Conservation (phyloP, 139 green algal genomes). For the Diplosphaera chodatii region DNA sequence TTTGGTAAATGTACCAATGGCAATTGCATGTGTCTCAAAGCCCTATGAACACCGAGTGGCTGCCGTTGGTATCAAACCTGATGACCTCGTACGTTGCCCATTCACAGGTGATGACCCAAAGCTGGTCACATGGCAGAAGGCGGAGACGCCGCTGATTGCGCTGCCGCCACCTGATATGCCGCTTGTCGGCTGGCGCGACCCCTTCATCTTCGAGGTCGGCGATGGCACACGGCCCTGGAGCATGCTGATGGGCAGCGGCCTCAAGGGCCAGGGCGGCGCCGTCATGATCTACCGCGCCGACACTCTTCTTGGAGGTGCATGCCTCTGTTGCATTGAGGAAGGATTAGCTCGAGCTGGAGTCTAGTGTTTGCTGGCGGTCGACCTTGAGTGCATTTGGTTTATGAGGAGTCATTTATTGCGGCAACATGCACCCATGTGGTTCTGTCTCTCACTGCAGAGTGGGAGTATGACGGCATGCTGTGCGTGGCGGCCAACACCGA, state of each 20-base stretch:
- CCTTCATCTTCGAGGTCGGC: conserved; percentile 35
- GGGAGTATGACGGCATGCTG: conserved; percentile 33
- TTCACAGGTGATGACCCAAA: neutral
- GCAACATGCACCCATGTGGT: neutral
- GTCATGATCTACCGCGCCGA: conserved; percentile 14
- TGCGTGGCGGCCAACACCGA: conserved; percentile 16
- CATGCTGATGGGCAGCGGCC: conserved; percentile 52
- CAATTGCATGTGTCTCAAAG: too few relatives aligned
- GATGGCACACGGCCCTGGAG: neutral
- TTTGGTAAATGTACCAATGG: too few relatives aligned
- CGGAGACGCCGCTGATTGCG: neutral
- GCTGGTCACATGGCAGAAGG: neutral
- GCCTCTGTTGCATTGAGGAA: neutral
- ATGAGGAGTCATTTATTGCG: conserved; percentile 22
- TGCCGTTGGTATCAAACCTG: too few relatives aligned
- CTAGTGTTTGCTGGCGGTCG: neutral
- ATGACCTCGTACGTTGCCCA: neutral
- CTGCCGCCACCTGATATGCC: neutral
- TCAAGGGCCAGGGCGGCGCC: conserved; percentile 38
- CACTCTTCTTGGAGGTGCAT: neutral
- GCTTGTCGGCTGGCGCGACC: conserved; percentile 42
- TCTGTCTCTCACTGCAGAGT: conserved; percentile 22
- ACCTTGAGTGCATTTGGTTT: conserved; percentile 23
- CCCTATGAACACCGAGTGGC: too few relatives aligned
- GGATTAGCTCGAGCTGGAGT: too few relatives aligned